Conservation (phyloP, 352 stramenopile species). For the Phytophthora constricta region DNA sequence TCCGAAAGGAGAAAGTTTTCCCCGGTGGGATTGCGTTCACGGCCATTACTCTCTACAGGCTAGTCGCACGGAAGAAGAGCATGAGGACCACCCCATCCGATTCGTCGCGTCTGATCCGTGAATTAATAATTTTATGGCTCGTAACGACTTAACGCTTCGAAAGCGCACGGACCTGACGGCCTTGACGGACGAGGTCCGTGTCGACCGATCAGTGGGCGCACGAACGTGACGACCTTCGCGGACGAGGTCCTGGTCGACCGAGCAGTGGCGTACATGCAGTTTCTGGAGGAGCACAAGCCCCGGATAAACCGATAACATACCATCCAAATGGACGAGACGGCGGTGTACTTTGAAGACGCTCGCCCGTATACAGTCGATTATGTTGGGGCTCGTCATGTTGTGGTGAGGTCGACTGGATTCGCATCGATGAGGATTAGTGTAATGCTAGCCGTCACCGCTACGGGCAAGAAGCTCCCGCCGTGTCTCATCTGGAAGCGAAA, state of each 20-base stretch:
- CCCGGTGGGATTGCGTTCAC: background rate
- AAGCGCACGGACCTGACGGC: background rate
- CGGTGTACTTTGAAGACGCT: conserved; percentile 34
- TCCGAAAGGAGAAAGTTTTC: background rate
- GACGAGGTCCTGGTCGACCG: background rate
- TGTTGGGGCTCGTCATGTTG: conserved; percentile 21
- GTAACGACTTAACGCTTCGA: background rate
- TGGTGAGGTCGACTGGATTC: conserved; percentile 31
- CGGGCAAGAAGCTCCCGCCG: conserved; percentile 21
- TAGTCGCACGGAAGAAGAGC: conserved; percentile 2
- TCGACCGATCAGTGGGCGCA: background rate
- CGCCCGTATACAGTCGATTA: conserved; percentile 19
- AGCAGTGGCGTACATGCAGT: conserved; percentile 1
- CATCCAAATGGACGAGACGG: conserved; percentile 35
- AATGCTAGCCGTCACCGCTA: conserved; percentile 18
- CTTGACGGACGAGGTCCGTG: background rate
- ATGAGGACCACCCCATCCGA: background rate
- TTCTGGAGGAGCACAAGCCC: background rate
- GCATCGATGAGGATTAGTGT: conserved; percentile 33
- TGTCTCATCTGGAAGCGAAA: conserved; percentile 15
- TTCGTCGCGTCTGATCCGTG: conserved; percentile 1
- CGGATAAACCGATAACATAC: conserved; percentile 18
- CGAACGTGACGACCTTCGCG: background rate
- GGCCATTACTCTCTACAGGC: background rate
- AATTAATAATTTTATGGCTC: conserved; percentile 1